phyloP scores from a whole-genome alignment of 306 rosid genomes.

The Corylus avellana region DNA sequence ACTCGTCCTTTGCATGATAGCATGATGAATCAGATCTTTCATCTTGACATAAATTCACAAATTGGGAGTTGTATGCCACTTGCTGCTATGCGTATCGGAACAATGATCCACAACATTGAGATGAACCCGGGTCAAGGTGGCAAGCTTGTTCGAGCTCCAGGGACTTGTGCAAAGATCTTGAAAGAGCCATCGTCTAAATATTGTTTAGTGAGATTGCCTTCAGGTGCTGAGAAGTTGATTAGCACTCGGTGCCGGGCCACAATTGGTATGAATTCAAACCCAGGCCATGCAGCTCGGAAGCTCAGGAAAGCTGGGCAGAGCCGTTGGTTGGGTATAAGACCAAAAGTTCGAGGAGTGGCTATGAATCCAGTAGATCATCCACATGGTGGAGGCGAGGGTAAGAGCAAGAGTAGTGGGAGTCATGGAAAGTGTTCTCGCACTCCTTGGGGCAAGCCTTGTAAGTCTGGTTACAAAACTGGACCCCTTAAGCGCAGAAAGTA shows the following conservation, averaged over 20 bases:
- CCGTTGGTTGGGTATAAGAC: conserved; percentile 78
- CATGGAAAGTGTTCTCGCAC: conserved; percentile 58
- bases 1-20: conserved; percentile 42
- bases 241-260: conserved; percentile 76
- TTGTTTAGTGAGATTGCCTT: conserved; percentile 69
- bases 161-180: conserved; percentile 79
- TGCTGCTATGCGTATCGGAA: conserved; percentile 77
- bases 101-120: conserved; percentile 87
- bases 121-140: conserved; percentile 84
- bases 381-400: conserved; percentile 93
- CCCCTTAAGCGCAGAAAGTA: conserved; percentile 65
- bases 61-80: conserved; percentile 89
- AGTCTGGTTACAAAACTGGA: conserved; percentile 83
- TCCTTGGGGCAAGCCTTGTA: conserved; percentile 87
- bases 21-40: conserved; percentile 54
- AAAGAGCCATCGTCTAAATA: conserved; percentile 63
- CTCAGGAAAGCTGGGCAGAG: conserved; percentile 88
- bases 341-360: conserved; percentile 82
- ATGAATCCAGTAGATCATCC: conserved; percentile 92
- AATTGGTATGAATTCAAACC: conserved; percentile 78
- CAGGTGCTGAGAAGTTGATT: conserved; percentile 64
- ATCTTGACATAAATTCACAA: conserved; percentile 70
- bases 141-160: conserved; percentile 85
- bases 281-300: conserved; percentile 59
- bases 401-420: conserved; percentile 70